Evolutionary conservation across 1,284 basidiomycete genomes (phyloP), one percentile per base, ranked within the genome.

Genomic region (Stereum hirsutum): DNA sequence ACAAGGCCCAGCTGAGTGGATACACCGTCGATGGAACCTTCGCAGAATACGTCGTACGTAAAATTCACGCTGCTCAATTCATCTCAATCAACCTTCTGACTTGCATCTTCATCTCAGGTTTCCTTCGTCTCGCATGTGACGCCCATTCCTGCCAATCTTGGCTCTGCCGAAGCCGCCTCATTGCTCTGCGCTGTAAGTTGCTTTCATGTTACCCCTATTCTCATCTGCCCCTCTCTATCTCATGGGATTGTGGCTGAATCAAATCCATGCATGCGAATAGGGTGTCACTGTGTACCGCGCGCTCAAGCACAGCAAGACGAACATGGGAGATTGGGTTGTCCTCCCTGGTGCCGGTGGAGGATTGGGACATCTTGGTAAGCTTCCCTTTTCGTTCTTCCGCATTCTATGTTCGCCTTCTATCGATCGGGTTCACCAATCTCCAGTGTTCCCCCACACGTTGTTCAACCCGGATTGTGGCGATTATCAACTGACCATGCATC

Each of bases 231-330:
- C 27, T 39, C 15, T 15, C 37, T 24, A 15, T 47, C 14, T 27
- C 20, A 31, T 6, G 20, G 28, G 14, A 4, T n/a, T 2, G 26
- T 15, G 12, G 11, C 24, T 48, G 15, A 43, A 7, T 30, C 36
- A 31, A 7, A 7, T 40, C 19, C 31, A 27, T 47, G n/a, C n/a
- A n/a, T n/a, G n/a, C n/a, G n/a, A n/a, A n/a, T 51, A 82, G 73
- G 87, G 85, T 47, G 63, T 89, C 15, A 89, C 87, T 1, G 81
- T 86, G 1, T 93, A 91, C 62, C 84, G 87, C 54, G 91, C 89
- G 0, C 68, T 94, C 57, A 90, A 89, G 61, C 74, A 86, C 60
- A 77, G 78, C 45, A 63, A 74, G 42, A 71, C 76, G n/a, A 68
- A 64, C 24, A 73, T 80, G n/a, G 87, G 89, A 41, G 78, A 94